Evolutionary conservation across 192 early-diverging fungal species (phyloP).

Genomic region (Bifiguratus adelaidae): DNA sequence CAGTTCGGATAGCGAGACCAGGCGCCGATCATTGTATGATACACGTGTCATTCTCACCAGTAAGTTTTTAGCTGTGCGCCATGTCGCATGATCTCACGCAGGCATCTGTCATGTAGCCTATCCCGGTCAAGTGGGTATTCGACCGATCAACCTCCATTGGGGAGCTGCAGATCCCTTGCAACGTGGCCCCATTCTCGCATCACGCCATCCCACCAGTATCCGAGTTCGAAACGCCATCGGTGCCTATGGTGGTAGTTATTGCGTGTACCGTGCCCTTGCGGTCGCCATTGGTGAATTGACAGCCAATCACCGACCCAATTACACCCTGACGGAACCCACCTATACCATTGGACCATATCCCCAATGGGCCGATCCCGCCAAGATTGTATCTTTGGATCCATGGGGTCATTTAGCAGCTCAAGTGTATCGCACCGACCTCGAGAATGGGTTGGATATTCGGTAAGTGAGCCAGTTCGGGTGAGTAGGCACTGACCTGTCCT

Average conservation of each 20-base stretch:
- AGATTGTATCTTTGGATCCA: conserved; percentile 91
- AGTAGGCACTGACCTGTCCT: background rate
- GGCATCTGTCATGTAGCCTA: conserved; percentile 22
- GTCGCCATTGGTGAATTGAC: conserved; percentile 83
- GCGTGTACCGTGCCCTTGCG: conserved; percentile 83
- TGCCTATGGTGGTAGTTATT: conserved; percentile 87
- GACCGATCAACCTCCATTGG: conserved; percentile 69
- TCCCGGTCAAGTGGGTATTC: conserved; percentile 47
- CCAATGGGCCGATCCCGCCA: conserved; percentile 72
- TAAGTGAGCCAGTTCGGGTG: background rate
- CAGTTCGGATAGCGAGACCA: too few species aligned
- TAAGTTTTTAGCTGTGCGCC: conserved; percentile 6
- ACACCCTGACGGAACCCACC: conserved; percentile 79
- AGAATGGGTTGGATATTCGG: conserved; percentile 62
- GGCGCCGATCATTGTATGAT: conserved; percentile 9
- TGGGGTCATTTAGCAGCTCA: conserved; percentile 74
- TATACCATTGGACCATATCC: conserved; percentile 68
- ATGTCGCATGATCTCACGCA: background rate
- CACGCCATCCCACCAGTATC: conserved; percentile 61
- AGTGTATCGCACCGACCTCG: conserved; percentile 47
- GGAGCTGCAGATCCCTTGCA: conserved; percentile 54
- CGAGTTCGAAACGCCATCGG: conserved; percentile 90
- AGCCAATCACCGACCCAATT: conserved; percentile 78
- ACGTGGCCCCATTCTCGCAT: conserved; percentile 83
- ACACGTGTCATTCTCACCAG: conserved; percentile 27